Conservation (phyloP, 2,329 filamentous ascomycete genomes). For the Paradendryphiella salina region DNA sequence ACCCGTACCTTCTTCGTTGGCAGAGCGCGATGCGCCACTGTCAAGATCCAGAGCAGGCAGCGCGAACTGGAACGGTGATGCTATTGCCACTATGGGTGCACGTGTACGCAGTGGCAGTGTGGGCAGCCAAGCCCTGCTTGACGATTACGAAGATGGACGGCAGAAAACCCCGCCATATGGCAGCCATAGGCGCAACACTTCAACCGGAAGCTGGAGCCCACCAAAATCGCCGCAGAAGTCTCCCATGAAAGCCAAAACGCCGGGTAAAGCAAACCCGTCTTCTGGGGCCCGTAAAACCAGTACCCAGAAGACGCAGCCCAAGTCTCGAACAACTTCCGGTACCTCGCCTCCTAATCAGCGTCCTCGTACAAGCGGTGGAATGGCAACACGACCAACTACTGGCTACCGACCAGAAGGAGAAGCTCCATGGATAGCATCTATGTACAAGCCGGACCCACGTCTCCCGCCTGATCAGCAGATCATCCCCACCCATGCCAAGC, state of each 20-base stretch:
- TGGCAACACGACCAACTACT: constrained; percentile 56
- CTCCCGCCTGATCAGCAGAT: constrained; percentile 94
- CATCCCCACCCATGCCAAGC: constrained; percentile 87
- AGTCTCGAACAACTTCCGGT: constrained; percentile 39
- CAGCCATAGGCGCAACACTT: constrained; percentile 27
- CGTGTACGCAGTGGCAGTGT: constrained; percentile 72
- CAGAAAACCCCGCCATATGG: constrained; percentile 32
- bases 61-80: constrained; percentile 61
- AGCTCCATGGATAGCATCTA: constrained; percentile 90
- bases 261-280: constrained; percentile 43
- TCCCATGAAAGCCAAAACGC: constrained; percentile 48
- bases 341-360: constrained; percentile 54
- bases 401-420: constrained; percentile 85
- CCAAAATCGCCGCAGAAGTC: constrained; percentile 37
- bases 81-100: constrained; percentile 62
- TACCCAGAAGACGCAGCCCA: constrained; percentile 35
- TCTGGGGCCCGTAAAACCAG: constrained; percentile 43
- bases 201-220: constrained; percentile 31
- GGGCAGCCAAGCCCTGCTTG: constrained; percentile 57
- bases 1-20: constrained; percentile 70
- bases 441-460: constrained; percentile 94
- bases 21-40: constrained; percentile 73
- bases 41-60: constrained; percentile 63
- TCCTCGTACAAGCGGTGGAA: constrained; percentile 66
- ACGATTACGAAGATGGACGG: constrained; percentile 47